phyloP scores from a whole-genome alignment of 1,139 yeast genomes.

The Starmera stellimalicola region DNA sequence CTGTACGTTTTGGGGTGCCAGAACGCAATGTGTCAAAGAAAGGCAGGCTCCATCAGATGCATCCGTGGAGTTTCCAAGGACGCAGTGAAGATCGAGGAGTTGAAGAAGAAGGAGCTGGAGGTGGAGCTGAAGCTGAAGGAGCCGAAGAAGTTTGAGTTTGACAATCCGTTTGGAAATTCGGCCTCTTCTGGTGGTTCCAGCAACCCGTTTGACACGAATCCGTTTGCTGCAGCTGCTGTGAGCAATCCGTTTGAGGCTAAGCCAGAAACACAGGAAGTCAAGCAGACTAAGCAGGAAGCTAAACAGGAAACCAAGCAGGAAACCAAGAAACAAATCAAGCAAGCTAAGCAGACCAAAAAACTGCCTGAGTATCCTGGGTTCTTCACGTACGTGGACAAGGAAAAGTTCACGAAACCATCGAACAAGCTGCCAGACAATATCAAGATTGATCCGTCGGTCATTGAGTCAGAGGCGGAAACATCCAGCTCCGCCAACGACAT shows the following conservation, averaged over 20 bases:
- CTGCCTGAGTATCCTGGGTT: constrained; percentile 53
- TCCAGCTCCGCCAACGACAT: constrained; percentile 19
- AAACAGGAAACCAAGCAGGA: constrained; percentile 12
- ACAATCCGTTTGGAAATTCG: neutral
- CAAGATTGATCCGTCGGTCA: constrained; percentile 22
- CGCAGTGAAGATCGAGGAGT: constrained; percentile 33
- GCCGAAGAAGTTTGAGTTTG: neutral
- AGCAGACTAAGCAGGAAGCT: constrained; percentile 6
- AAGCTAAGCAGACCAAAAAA: constrained; percentile 17
- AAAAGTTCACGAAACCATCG: constrained; percentile 35
- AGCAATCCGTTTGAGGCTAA: constrained; percentile 22
- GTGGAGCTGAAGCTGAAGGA: constrained; percentile 32
- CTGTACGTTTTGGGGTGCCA: constrained; percentile 74
- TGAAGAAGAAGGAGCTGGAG: constrained; percentile 30
- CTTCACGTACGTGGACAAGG: constrained; percentile 61
- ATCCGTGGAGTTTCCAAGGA: constrained; percentile 67
- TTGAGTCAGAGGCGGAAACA: constrained; percentile 30
- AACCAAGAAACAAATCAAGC: constrained; percentile 15
- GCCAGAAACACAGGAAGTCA: constrained; percentile 7
- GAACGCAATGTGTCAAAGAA: constrained; percentile 51
- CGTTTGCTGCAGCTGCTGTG: constrained; percentile 23
- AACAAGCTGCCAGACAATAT: constrained; percentile 34
- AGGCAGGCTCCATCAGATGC: constrained; percentile 62
- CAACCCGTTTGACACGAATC: constrained; percentile 30
- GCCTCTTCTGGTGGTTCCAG: neutral